Evolutionary conservation across 2,329 filamentous ascomycete species (phyloP), one percentile per base, ranked within the genome.

Genomic region (Zymoseptoria tritici): DNA sequence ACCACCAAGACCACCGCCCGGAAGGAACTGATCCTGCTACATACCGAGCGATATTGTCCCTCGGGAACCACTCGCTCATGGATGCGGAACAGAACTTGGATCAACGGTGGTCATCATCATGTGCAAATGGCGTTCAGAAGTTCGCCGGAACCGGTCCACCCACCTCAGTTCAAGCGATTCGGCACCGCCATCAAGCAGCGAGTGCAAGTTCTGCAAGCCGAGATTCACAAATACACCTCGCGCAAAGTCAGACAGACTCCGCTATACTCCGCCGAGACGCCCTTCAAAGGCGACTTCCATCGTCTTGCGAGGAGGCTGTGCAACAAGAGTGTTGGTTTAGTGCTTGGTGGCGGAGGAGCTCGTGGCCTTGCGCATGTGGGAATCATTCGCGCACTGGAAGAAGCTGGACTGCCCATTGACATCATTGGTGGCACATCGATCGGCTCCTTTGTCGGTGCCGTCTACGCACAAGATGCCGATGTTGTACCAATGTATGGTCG

Each of bases 151-250:
- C 89, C 91, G 2, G 84, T 89, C 0, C 87, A 94, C 68, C 83
- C 87, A 91, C 68, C 83, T 87, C 20, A 86, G 86, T 13, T 82
- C 85, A 90, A 91, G 67, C 87, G 88, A 56, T 87, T 96, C 16
- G 91, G 93, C 0, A 89, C 88, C 4, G 91, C 88, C 0, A 78
- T 99, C 61, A 97, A 97, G 73, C 89, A 97, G 70, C 81, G 92
- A 42, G 94, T 99, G 4, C 93, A 99, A 73, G 91, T 94, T 5
- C 75, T 99, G 3, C 94, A 97, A 72, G 94, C 94, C 0, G 94
- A 97, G 72, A 97, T 99, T 20, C 93, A 97, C 71, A 97, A 97
- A 72, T 99, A 97, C 73, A 97, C 95, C 0, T 96, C 91, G 1
- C 84, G 91, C n/a, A 88, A 90, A 65, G 86, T 96, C n/a, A 86